phyloP scores from a whole-genome alignment of 2,329 filamentous ascomycete genomes.

The Colletotrichum camelliae region DNA sequence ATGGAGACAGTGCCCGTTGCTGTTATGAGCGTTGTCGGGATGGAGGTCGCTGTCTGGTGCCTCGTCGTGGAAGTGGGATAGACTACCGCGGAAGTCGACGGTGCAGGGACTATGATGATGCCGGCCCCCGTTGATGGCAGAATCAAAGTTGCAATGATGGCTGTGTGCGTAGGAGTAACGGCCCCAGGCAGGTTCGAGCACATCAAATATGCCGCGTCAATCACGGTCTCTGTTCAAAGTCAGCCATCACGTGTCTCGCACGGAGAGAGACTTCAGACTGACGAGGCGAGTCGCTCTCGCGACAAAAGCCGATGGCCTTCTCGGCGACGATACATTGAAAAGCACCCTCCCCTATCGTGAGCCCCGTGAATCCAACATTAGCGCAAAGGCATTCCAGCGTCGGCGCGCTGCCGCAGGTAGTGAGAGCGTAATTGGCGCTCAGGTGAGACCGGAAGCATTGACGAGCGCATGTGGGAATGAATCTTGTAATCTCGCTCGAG shows the following conservation, averaged over 20 bases:
- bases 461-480: slow-evolving; percentile 64
- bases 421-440: slow-evolving; percentile 58
- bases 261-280: slow-evolving; percentile 24
- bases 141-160: slow-evolving; percentile 63
- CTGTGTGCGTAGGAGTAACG: slow-evolving; percentile 60
- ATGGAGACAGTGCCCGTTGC: slow-evolving; percentile 2
- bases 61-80: slow-evolving; percentile 14
- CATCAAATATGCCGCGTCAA: slow-evolving; percentile 61
- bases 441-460: slow-evolving; percentile 69
- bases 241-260: neutral
- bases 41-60: neutral
- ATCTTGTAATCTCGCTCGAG: slow-evolving; percentile 42
- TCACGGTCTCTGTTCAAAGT: slow-evolving; percentile 38
- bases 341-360: slow-evolving; percentile 75
- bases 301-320: slow-evolving; percentile 55
- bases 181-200: slow-evolving; percentile 58
- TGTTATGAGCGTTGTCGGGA: slow-evolving; percentile 12
- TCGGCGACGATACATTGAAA: slow-evolving; percentile 70
- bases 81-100: neutral
- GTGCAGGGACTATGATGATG: slow-evolving; percentile 33
- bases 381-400: slow-evolving; percentile 70
- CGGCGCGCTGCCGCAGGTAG: slow-evolving; percentile 52
- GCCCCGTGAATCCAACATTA: slow-evolving; percentile 61
- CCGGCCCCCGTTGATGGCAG: slow-evolving; percentile 40
- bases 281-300: slow-evolving; percentile 45